Base-by-base conservation (phyloP, 2,329 filamentous ascomycete species). In the Stemphylium beticola region DNA sequence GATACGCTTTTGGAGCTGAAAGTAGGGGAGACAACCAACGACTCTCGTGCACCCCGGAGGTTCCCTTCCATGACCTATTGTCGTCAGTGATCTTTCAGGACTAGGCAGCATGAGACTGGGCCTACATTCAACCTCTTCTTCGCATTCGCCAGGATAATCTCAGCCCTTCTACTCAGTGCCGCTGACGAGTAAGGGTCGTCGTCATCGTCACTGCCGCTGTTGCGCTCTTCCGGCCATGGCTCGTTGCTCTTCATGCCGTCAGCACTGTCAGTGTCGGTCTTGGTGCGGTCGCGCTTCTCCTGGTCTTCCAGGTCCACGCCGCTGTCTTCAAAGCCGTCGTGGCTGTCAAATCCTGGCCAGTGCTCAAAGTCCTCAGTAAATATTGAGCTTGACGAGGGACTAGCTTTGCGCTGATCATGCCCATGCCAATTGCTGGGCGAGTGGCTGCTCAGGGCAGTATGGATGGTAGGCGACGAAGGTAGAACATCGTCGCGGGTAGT, bases 21-120 rank as follows among this genome's bases (percentile, higher is more conserved):
- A 11, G 80, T 80, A 8, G 83, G 80, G 6, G 79, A 79, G 31
- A 80, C 77, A 40, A 84, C 81, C 20, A 91, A 79, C 9, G 88
- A 88, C 60, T 84, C 86, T 65, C 91, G 85, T 26, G 92, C 93
- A 57, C 91, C 88, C 53, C 84, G 88, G 17, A 97, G 81, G 65
- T 97, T 97, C 33, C 89, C 92, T 76, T 97, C 93, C 92, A 97
- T 96, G 29, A 91, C 90, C 92, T 96, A 73, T 49, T 40, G 54
- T 43, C 26, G 65, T 75, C 58, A 74, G 72, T 53, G 22, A 52
- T 45, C 32, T 49, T 55, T 34, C 44, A 40, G 52, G 46, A 15
- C 33, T 15, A 42, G 44, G 42, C 33, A 18, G 22, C 29, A 45
- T 32, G 14, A 29, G 45, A 44, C 42, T 10, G 38, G 44, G 53